Evolutionary conservation across 108 stramenopile genomes (phyloP).

Genomic region (Nitzschia sp.): DNA sequence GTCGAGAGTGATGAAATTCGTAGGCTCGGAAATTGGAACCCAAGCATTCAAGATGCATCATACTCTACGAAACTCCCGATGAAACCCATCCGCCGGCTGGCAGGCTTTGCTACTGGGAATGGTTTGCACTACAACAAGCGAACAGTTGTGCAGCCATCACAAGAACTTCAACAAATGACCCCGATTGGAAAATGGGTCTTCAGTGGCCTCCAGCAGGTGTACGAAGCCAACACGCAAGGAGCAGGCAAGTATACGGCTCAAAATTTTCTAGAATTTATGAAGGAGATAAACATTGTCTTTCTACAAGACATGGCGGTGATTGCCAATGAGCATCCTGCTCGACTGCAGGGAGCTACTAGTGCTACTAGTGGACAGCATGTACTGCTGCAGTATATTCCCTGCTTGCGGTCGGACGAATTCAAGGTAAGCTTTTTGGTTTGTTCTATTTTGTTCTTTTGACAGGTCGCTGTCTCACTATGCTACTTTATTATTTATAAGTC

Average conservation of each 20-base stretch:
- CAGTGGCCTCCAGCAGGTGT: neutral
- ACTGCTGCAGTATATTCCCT: neutral
- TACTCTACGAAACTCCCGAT: conserved; percentile 10
- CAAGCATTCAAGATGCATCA: neutral
- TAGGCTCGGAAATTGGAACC: conserved; percentile 7
- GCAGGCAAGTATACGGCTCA: neutral
- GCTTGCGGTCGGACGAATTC: neutral
- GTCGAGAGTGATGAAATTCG: neutral
- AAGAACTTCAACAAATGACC: neutral
- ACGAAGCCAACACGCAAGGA: neutral
- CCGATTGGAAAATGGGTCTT: conserved; percentile 1
- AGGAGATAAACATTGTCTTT: neutral
- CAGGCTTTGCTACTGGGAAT: neutral
- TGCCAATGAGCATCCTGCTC: neutral
- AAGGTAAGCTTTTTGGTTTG: neutral
- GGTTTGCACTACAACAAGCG: conserved; percentile 5
- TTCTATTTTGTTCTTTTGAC: neutral
- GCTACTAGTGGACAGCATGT: neutral
- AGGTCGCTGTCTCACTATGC: neutral
- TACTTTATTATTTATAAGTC: too few relatives aligned
- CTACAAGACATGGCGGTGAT: conserved; percentile 3
- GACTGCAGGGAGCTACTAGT: too few relatives aligned
- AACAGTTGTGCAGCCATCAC: neutral
- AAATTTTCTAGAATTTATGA: neutral
- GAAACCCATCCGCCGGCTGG: neutral